phyloP scores from a whole-genome alignment of 2,329 filamentous ascomycete genomes.

The Davidsoniella virescens region DNA sequence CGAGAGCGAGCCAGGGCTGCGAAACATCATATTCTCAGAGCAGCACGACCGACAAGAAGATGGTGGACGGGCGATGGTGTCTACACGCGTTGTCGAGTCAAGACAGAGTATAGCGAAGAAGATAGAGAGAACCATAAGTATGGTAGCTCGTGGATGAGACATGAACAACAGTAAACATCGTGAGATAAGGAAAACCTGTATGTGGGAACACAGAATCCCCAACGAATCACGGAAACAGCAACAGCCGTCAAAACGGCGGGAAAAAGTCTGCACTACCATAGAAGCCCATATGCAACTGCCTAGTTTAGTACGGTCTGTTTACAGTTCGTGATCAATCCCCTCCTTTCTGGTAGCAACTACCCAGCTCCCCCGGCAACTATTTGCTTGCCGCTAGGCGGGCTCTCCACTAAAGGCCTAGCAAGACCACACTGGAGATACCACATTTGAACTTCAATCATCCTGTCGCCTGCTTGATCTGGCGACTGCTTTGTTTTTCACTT shows the following conservation, averaged over 20 bases:
- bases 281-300: neutral
- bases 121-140: neutral
- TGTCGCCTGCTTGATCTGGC: neutral
- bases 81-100: too few species aligned
- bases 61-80: neutral
- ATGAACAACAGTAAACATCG: neutral
- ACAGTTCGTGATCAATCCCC: neutral
- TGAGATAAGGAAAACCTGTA: too few species aligned
- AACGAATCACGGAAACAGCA: too few species aligned
- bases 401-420: too few species aligned
- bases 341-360: neutral
- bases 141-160: neutral
- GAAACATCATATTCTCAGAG: neutral
- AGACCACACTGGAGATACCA: too few species aligned
- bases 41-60: neutral
- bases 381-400: too few species aligned
- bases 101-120: neutral
- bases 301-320: neutral
- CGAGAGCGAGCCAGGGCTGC: neutral
- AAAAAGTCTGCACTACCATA: conserved; percentile 1
- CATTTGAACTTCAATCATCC: neutral
- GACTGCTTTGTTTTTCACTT: neutral
- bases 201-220: too few species aligned
- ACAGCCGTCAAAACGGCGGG: neutral
- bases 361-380: too few species aligned